Evolutionary conservation across 345 rosid genomes (phyloP).

Genomic region (Melastoma malabathricum): DNA sequence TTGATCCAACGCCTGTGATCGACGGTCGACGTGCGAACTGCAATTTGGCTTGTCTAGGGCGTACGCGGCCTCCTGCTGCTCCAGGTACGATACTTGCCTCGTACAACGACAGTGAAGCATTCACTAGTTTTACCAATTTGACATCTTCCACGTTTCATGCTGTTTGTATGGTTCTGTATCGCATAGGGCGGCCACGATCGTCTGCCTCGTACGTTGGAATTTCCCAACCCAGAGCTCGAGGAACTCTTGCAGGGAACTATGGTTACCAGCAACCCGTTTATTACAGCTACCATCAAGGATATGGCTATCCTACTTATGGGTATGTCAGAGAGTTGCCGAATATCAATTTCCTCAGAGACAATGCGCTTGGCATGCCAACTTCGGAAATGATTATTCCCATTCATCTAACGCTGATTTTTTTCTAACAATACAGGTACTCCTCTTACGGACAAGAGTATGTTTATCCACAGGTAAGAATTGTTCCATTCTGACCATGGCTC

Average conservation of each 20-base stretch:
- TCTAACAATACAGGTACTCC: slow-evolving; percentile 44
- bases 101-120: no score
- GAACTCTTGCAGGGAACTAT: slow-evolving; percentile 48
- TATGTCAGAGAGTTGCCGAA: slow-evolving; percentile 18
- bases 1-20: slow-evolving; percentile 65
- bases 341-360: no score
- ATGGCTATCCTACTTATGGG: slow-evolving; percentile 83
- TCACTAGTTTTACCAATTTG: neutral
- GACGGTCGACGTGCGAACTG: slow-evolving; percentile 96
- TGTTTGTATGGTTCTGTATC: slow-evolving; percentile 1
- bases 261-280: slow-evolving; percentile 74
- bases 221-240: slow-evolving; percentile 40
- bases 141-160: neutral
- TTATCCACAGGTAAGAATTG: slow-evolving; percentile 57
- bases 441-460: slow-evolving; percentile 67
- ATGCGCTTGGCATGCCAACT: no score
- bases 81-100: slow-evolving; percentile 22
- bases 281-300: slow-evolving; percentile 69
- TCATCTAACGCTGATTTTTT: slow-evolving; percentile 4
- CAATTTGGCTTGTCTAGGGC: slow-evolving; percentile 91
- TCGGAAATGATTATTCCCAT: neutral
- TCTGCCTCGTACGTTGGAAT: slow-evolving; percentile 39
- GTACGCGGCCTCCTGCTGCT: slow-evolving; percentile 54
- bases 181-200: slow-evolving; percentile 59
- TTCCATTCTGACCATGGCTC: neutral